Conservation (phyloP, 805 yeast genomes). For the Cyberlindnera mrakii region DNA sequence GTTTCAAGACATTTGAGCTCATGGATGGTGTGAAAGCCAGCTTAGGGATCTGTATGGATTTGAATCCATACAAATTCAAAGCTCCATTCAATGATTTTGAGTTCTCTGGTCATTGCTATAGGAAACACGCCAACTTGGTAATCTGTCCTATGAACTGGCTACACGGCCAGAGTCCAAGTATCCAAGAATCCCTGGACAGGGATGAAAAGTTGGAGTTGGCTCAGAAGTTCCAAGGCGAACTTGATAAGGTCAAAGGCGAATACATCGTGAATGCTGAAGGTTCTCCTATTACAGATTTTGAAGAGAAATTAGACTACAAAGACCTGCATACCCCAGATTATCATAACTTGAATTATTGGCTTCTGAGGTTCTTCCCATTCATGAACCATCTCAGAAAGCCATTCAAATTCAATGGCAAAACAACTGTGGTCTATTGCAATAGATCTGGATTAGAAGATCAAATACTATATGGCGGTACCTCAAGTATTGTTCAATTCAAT, state of each 20-base stretch:
- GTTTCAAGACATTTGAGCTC: slow-evolving; percentile 44
- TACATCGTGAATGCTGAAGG: slow-evolving; percentile 9
- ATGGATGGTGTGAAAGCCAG: slow-evolving; percentile 36
- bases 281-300: slow-evolving; percentile 7
- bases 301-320: slow-evolving; percentile 17
- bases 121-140: slow-evolving; percentile 46
- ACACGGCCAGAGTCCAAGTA: slow-evolving; percentile 40
- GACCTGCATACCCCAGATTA: slow-evolving; percentile 36
- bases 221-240: slow-evolving; percentile 4
- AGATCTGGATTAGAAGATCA: slow-evolving; percentile 74
- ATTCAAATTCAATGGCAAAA: slow-evolving; percentile 13
- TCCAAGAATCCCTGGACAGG: slow-evolving; percentile 17
- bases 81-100: slow-evolving; percentile 77
- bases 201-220: slow-evolving; percentile 13
- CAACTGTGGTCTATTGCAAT: slow-evolving; percentile 53
- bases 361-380: slow-evolving; percentile 61
- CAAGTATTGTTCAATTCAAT: slow-evolving; percentile 49
- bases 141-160: slow-evolving; percentile 89
- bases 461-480: slow-evolving; percentile 62
- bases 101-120: slow-evolving; percentile 49
- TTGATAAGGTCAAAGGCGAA: slow-evolving; percentile 15
- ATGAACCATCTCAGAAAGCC: slow-evolving; percentile 29
- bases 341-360: slow-evolving; percentile 66
- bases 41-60: slow-evolving; percentile 91
- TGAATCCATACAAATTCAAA: slow-evolving; percentile 78